Conservation (phyloP, 148 eudicot genomes). For the Rhododendron henanense region DNA sequence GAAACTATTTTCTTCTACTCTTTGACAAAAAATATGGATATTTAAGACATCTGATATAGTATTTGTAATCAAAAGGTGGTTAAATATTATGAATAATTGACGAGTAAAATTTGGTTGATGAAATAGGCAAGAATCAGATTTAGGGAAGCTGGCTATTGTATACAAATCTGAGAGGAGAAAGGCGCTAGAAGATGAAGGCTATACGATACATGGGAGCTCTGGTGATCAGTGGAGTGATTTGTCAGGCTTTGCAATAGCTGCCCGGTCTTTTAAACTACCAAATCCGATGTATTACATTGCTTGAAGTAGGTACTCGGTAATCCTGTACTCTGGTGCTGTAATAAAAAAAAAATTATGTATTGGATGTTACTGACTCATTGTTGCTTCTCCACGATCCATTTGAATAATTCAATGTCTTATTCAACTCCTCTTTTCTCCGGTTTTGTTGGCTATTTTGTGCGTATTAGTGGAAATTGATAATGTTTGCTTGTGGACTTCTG, state of each 20-base stretch:
- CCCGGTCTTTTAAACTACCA: conserved; percentile 77
- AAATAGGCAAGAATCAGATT: conserved; percentile 53
- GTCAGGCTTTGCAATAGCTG: conserved; percentile 59
- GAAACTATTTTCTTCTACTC: background rate
- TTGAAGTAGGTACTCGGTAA: conserved; percentile 12
- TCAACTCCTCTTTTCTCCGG: background rate
- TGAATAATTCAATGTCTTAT: background rate
- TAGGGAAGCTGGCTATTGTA: conserved; percentile 44
- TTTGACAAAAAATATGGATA: background rate
- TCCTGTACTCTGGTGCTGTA: background rate
- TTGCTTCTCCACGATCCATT: background rate
- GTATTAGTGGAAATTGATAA: background rate
- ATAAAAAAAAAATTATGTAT: too few species aligned
- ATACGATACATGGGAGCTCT: conserved; percentile 64
- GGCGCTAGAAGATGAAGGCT: conserved; percentile 62
- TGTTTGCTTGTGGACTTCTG: background rate
- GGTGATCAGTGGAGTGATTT: conserved; percentile 98
- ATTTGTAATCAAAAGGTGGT: background rate
- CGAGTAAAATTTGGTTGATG: background rate
- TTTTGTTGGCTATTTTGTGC: background rate
- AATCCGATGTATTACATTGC: conserved; percentile 79
- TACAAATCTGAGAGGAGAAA: conserved; percentile 78
- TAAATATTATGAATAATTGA: background rate
- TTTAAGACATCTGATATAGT: background rate
- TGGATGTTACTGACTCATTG: background rate